phyloP scores from a whole-genome alignment of 495 filamentous ascomycete species.

The Jackrogersella multiformis region DNA sequence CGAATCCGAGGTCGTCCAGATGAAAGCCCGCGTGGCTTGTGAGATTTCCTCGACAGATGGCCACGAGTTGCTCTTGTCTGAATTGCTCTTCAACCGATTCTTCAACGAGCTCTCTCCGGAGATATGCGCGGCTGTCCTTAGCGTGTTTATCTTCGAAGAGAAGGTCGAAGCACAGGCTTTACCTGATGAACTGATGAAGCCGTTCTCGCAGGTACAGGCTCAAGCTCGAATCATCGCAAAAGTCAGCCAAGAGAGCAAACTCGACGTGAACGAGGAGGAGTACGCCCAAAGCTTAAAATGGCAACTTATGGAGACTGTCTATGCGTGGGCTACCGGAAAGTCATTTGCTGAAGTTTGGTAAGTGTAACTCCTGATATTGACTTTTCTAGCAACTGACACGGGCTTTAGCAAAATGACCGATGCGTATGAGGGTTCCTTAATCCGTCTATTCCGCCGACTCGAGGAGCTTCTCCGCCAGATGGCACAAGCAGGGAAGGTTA shows the following conservation, averaged over 20 bases:
- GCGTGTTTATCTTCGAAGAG: conserved; percentile 96
- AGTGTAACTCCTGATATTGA: conserved; percentile 44
- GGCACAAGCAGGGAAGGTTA: conserved; percentile 95
- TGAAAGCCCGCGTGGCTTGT: conserved; percentile 96
- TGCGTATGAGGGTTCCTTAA: conserved; percentile 94
- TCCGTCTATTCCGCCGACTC: conserved; percentile 92
- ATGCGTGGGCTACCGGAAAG: conserved; percentile 90
- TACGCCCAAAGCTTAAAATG: conserved; percentile 88
- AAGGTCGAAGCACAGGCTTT: conserved; percentile 79
- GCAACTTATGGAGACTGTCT: conserved; percentile 95
- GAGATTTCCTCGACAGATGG: conserved; percentile 91
- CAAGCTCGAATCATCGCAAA: conserved; percentile 90
- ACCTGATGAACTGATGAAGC: conserved; percentile 84
- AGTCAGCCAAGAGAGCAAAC: conserved; percentile 90
- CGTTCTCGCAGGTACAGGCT: conserved; percentile 82
- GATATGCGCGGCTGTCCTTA: conserved; percentile 82
- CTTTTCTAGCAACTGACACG: not conserved
- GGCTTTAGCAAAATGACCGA: conserved; percentile 90
- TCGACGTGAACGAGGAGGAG: conserved; percentile 89
- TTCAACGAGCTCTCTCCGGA: conserved; percentile 96
- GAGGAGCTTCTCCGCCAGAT: conserved; percentile 98
- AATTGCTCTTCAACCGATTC: conserved; percentile 95
- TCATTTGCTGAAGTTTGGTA: conserved; percentile 97
- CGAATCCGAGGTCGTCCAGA: conserved; percentile 89
- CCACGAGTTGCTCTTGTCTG: conserved; percentile 86